Base-by-base conservation (phyloP, 2,329 filamentous ascomycete genomes). In the Huntiella abstrusa region DNA sequence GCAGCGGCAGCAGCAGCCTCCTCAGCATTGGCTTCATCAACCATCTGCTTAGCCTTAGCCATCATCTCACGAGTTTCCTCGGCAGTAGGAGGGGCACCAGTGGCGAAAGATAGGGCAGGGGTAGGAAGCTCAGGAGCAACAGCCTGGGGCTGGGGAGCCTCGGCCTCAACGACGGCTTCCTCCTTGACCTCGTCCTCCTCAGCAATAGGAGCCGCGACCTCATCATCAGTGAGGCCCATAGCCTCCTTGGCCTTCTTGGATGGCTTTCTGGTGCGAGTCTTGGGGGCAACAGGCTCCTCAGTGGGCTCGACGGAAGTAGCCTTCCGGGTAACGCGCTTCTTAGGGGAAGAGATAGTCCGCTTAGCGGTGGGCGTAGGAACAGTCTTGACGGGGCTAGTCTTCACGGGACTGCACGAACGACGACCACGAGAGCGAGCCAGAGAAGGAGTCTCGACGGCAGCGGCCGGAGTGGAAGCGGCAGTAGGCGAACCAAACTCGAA, bases 41-140 rank as follows among this genome's bases (percentile, higher is more conserved):
- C 87, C 83, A 95, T 94, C 54, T 79, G 75, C 64, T 80, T 85
- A 32, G 91, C 91, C 56, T 84, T 77, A 22, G 78, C 78, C 49
- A 96, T 80, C 80, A 95, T 86, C 47, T 78, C 73, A 48, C 81
- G 72, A 1, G 86, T 79, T 55, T 91, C 82, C 52, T 86, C 81
- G 0, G 83, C 77, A 10, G 77, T 73, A 0, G 82, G 79, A 6
- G 86, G 69, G 51, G 83, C 75, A 45, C 71, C 73, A 7, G 75
- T 69, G 3, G 56, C 59, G 5, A 60, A 56, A 17, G 73, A 54
- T 11, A 62, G 46, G 16, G 28, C 34, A 17, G 47, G 39, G 13
- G 47, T 42, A 39, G 43, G 47, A 32, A 43, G 47, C 8, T 36
- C 22, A 12, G 38, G 40, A 15, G 33, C n/a, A 34, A 34, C 42